These are phyloP conservation scores for Golubevia pallescens DNA, from an alignment of 1,284 basidiomycete species.

Conservation along the genomic window DNA sequence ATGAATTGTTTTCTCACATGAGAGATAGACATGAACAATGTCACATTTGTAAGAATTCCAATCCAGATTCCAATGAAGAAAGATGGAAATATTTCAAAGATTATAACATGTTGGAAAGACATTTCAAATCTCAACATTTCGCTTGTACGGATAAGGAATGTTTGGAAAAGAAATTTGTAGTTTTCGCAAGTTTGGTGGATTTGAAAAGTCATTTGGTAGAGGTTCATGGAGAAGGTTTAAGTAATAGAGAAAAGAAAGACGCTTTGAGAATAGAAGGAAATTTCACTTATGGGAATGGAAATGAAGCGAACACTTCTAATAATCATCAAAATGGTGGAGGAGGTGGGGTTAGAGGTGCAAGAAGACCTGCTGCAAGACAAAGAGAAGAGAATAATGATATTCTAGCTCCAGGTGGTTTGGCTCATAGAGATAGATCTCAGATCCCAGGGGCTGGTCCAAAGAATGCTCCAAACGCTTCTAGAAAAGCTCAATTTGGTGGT, in stretches of 20 bases:
- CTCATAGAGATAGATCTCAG: constrained; percentile 14
- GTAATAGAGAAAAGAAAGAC: constrained; percentile 42
- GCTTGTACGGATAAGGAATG: constrained; percentile 42
- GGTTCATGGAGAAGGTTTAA: constrained; percentile 48
- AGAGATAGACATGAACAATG: constrained; percentile 61
- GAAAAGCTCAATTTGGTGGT: background rate
- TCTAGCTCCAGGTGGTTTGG: background rate
- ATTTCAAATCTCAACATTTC: constrained; percentile 51
- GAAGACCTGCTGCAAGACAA: background rate
- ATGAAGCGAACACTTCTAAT: constrained; percentile 7
- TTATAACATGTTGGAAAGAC: constrained; percentile 53
- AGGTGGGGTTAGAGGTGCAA: constrained; percentile 2
- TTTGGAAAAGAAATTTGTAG: constrained; percentile 54
- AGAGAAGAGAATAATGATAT: constrained; percentile 2
- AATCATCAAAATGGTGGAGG: background rate
- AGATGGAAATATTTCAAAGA: constrained; percentile 52
- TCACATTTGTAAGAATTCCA: constrained; percentile 41
- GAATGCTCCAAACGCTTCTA: constrained; percentile 7
- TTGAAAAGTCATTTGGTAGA: constrained; percentile 59
- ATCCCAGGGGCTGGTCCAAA: constrained; percentile 45
- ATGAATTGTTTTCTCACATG: constrained; percentile 62
- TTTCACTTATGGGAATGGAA: constrained; percentile 36
- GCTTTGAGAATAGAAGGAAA: constrained; percentile 53
- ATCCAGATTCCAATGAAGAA: constrained; percentile 30
- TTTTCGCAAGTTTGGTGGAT: constrained; percentile 57